Base-by-base conservation (phyloP, 1,139 yeast species). In the Geotrichum macrosporum region DNA sequence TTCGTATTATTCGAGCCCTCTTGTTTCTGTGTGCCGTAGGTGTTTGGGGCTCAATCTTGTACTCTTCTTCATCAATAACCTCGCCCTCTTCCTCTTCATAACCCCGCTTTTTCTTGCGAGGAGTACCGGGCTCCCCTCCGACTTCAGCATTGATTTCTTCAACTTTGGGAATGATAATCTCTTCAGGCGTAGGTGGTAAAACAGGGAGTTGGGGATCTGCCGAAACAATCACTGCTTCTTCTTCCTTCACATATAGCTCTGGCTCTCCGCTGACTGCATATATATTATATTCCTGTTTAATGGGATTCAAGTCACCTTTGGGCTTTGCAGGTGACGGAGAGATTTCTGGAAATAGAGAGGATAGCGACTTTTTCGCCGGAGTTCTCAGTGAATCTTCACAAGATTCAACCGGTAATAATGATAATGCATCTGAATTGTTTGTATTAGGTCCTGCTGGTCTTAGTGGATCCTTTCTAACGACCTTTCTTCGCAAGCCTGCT, bases 301-400 rank as follows among this genome's bases (percentile, higher is more conserved):
- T n/a, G n/a, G n/a, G n/a, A n/a, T n/a, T n/a, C n/a, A 29, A 12
- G 9, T 24, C 18, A 2, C 10, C 26, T n/a, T 16, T 27, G 24
- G 6, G 8, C 30, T 34, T 32, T 10, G 40, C 27, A 6, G 41
- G 16, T 13, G 36, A 19, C 12, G 32, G 40, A 6, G 46, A 31
- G 19, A 43, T 43, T 20, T 43, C 46, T 3, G 46, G 46, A 18
- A 43, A 43, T 15, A 43, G 16, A 26, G 20, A 29, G 5, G 46
- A 43, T n/a, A 43, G 31, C 5, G 40, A 27, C 21, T 20, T 30
- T 5, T 30, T 24, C 4, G 20, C 27, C 2, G 36, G 36, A 5
- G 43, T 33, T 5, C 10, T 8, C 10, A 18, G 8, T 5, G 9
- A 12, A 5, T 6, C 5, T 5, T 16, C 21, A 6, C 5, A 4